Conservation (phyloP, 345 rosid species). For the Gossypium arboreum region DNA sequence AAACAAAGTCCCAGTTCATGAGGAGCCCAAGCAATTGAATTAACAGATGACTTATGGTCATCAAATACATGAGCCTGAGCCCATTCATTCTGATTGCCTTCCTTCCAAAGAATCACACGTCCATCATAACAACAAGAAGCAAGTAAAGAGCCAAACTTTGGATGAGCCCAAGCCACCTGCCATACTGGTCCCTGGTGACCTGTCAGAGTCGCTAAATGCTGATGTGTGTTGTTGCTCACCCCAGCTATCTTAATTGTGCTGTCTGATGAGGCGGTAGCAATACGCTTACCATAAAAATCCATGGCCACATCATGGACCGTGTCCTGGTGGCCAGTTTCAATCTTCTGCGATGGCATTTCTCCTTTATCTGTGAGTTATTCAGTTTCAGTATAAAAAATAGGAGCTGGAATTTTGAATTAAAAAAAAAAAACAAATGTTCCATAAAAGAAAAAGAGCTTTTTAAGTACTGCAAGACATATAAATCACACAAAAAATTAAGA, state of each 20-base stretch:
- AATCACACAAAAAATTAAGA: too few species aligned
- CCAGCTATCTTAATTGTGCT: constrained; percentile 5
- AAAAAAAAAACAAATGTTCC: background rate
- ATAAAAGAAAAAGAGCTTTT: background rate
- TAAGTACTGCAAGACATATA: too few species aligned
- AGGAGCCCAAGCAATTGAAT: constrained; percentile 13
- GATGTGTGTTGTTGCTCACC: constrained; percentile 11
- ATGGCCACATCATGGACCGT: constrained; percentile 5
- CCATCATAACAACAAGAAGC: constrained; percentile 12
- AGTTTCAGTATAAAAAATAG: background rate
- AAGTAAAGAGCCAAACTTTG: constrained; percentile 8
- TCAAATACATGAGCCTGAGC: constrained; percentile 12
- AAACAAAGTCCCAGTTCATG: constrained; percentile 11
- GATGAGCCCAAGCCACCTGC: constrained; percentile 15
- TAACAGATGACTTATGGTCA: constrained; percentile 11
- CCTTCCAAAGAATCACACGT: constrained; percentile 8
- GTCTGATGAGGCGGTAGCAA: constrained; percentile 4
- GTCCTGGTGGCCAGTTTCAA: constrained; percentile 13
- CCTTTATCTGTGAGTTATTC: background rate
- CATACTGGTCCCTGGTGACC: constrained; percentile 12
- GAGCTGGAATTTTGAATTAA: background rate
- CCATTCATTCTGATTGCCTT: constrained; percentile 13
- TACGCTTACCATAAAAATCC: constrained; percentile 11
- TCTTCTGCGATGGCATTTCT: constrained; percentile 13
- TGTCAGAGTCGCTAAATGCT: constrained; percentile 5